Percentiles rank a stretch among this genome's conserved stretches.
phyloP scores from a whole-genome alignment of 2,329 filamentous ascomycete species.

The Grosmannia penicillata region DNA sequence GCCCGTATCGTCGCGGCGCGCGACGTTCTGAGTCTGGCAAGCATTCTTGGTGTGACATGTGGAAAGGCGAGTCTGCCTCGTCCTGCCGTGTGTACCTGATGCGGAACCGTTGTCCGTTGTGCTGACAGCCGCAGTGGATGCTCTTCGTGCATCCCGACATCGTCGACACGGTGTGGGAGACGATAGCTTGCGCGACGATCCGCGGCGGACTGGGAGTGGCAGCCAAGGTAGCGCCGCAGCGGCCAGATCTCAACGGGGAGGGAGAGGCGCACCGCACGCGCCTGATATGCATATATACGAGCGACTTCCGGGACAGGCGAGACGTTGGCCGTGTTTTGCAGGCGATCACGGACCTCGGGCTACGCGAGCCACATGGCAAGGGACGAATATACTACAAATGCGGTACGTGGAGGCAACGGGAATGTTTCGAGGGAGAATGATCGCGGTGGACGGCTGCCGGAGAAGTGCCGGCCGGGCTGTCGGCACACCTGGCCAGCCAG shows the following conservation, averaged over 20 bases:
- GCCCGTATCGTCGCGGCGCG: slow-evolving; percentile 32
- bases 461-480: too few species aligned
- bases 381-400: slow-evolving; percentile 64
- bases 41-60: slow-evolving; percentile 37
- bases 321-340: slow-evolving; percentile 57
- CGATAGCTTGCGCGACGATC: slow-evolving; percentile 51
- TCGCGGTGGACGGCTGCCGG: too few species aligned
- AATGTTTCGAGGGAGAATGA: too few species aligned
- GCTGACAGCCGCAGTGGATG: slow-evolving; percentile 47
- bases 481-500: too few species aligned
- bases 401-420: slow-evolving; percentile 28
- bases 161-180: slow-evolving; percentile 50
- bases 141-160: slow-evolving; percentile 42
- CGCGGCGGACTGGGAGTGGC: slow-evolving; percentile 54
- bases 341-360: slow-evolving; percentile 44
- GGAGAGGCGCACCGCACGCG: slow-evolving; percentile 28
- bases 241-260: slow-evolving; percentile 22
- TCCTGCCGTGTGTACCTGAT: neutral
- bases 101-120: neutral
- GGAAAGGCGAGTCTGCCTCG: slow-evolving; percentile 42
- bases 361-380: slow-evolving; percentile 33
- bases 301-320: slow-evolving; percentile 51
- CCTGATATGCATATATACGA: slow-evolving; percentile 66
- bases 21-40: slow-evolving; percentile 47
- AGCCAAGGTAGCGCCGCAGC: slow-evolving; percentile 56